Base-by-base conservation (phyloP, 2,329 filamentous ascomycete species). In the Apiospora saccharicola region DNA sequence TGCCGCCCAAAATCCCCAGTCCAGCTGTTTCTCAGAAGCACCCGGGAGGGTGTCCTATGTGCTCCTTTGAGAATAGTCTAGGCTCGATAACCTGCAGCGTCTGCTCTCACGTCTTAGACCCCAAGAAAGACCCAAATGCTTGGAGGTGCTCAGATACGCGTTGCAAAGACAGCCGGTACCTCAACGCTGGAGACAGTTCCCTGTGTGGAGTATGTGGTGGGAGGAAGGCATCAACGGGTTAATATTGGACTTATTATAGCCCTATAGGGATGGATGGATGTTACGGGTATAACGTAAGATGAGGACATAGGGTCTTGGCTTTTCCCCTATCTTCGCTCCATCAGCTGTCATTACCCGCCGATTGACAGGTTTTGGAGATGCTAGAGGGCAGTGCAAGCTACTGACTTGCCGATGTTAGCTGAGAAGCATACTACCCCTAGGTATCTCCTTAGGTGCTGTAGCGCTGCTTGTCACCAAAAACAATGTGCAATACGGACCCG, bases 21-120 rank as follows among this genome's bases (percentile, higher is more conserved):
- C 67, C 67, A 16, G 43, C 43, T 8, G 67, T 37, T 30, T 3
- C 30, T 13, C 67, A 24, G 67, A 41, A 37, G 41, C 16, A 46
- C 19, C 5, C 24, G n/a, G 53, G 41, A 37, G 70, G 73, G 69
- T 93, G 93, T 77, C 83, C 86, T 0, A 84, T 93, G 71, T 97
- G 94, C 81, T 94, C 93, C 0, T 88, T 92, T 69, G 82, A 84
- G 69, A 95, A 94, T 78, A 82, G 86, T 7, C 68, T 78, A 0
- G 77, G 79, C 12, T 83, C 88, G 10, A 81, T 90, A 2, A 92
- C 89, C 4, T 96, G 94, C 80, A 82, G 81, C 10, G 87, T 91
- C 70, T 96, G 94, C 80, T 88, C 90, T 34, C 90, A 96, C 75
- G 93, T 95, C 1, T 82, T 96, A 2, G 85, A 89, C 64, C 82